phyloP scores from a whole-genome alignment of 2,329 filamentous ascomycete species.

The Cercospora zeae-maydis region DNA sequence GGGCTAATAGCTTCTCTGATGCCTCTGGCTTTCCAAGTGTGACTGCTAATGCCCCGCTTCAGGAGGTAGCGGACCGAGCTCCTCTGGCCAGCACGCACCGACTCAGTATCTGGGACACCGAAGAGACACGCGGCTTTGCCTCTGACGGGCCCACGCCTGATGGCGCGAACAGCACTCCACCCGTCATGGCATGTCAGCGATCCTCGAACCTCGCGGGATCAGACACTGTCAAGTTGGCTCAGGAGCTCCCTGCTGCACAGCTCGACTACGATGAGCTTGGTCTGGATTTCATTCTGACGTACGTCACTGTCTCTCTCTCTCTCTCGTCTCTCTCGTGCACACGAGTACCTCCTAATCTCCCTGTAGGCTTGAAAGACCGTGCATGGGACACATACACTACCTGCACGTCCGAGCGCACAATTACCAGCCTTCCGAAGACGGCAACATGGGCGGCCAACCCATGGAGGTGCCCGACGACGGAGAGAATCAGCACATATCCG shows the following conservation, averaged over 20 bases:
- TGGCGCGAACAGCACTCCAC: not conserved
- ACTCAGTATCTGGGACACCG: constrained; percentile 19
- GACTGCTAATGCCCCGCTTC: constrained; percentile 16
- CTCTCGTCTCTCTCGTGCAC: not conserved
- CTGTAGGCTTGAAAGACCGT: constrained; percentile 24
- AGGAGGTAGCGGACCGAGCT: constrained; percentile 13
- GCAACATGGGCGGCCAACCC: constrained; percentile 10
- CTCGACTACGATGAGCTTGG: constrained; percentile 26
- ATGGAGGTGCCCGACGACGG: constrained; percentile 24
- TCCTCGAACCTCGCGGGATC: not conserved
- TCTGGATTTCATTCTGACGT: constrained; percentile 25
- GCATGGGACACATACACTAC: constrained; percentile 26
- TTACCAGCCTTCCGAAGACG: constrained; percentile 14
- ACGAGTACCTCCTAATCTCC: not conserved
- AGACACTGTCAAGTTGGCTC: not conserved
- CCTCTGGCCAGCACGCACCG: constrained; percentile 7
- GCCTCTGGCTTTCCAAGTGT: constrained; percentile 18
- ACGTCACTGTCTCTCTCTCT: not conserved
- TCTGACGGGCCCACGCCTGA: constrained; percentile 15
- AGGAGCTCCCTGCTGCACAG: constrained; percentile 9
- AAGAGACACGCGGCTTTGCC: constrained; percentile 20
- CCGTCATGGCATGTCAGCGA: not conserved
- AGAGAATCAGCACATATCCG: constrained; percentile 27
- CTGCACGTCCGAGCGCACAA: constrained; percentile 27
- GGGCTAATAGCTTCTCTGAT: constrained; percentile 22